phyloP scores from a whole-genome alignment of 345 rosid genomes.

The Populus euphratica region DNA sequence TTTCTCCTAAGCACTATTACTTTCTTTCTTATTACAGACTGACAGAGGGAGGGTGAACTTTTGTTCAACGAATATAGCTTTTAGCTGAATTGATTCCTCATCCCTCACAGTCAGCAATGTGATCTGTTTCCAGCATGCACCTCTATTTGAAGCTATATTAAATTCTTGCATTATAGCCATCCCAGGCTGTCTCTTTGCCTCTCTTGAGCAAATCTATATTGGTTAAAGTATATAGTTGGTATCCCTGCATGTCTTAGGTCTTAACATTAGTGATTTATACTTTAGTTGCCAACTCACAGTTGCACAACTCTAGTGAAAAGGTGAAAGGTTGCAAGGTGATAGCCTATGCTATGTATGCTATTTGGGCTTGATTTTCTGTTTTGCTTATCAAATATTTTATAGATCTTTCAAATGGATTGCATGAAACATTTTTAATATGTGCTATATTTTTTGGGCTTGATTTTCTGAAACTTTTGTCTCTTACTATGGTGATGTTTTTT shows the following conservation, averaged over 20 bases:
- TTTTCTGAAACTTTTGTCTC: not conserved
- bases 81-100: not conserved
- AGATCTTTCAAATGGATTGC: not conserved
- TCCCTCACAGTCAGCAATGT: not conserved
- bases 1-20: slow-evolving; percentile 12
- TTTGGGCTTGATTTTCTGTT: not conserved
- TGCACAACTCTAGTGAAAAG: not conserved
- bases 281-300: not conserved
- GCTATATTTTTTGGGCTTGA: not conserved
- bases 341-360: too few species aligned
- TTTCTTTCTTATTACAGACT: not conserved
- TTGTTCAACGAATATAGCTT: not conserved
- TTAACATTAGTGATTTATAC: not conserved
- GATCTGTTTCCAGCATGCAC: not conserved
- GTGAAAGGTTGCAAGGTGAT: not conserved
- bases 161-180: not conserved
- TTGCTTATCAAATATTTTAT: not conserved
- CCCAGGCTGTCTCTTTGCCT: not conserved
- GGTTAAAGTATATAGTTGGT: not conserved
- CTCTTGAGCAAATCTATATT: not conserved
- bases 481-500: slow-evolving; percentile 1
- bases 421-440: too few species aligned
- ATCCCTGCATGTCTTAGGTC: not conserved
- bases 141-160: not conserved
- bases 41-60: not conserved